A percentile compares a stretch with the other conserved stretches of the same genome.
These are phyloP conservation scores for Evansstolkia leycettana DNA, from an alignment of 495 filamentous ascomycete species.

Conservation along the genomic window DNA sequence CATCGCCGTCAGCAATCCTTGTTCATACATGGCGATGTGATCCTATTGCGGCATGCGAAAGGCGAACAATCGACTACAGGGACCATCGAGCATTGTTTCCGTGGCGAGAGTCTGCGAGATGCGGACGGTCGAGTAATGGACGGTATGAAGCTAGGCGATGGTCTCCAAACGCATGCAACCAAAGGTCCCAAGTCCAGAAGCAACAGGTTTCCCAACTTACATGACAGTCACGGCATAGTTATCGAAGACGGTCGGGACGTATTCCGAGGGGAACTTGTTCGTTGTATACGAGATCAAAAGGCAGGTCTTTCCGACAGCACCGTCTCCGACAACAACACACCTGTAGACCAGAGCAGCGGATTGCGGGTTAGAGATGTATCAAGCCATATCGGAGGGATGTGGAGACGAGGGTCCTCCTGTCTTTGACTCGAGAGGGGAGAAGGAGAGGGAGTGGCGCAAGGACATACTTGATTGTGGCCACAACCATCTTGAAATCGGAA, in stretches of 20 bases:
- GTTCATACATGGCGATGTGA: no score
- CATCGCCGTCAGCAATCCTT: no score
- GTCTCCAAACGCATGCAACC: no score
- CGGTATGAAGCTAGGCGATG: no score
- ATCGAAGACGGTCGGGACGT: slow-evolving; percentile 97
- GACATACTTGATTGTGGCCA: slow-evolving; percentile 75
- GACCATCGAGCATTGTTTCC: no score
- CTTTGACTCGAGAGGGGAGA: background rate
- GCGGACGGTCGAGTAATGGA: no score
- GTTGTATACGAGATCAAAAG: slow-evolving; percentile 98
- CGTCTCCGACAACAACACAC: slow-evolving; percentile 97
- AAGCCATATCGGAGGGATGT: background rate
- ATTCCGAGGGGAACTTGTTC: slow-evolving; percentile 99
- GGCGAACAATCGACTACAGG: no score
- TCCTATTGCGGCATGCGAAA: no score
- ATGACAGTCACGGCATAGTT: slow-evolving; percentile 99
- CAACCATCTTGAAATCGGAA: slow-evolving; percentile 47
- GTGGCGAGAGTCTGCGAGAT: no score
- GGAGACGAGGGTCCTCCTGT: slow-evolving; percentile 1
- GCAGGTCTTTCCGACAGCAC: slow-evolving; percentile 98
- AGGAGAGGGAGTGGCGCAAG: slow-evolving; percentile 6
- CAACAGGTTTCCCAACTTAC: slow-evolving; percentile 44
- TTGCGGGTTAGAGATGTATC: background rate
- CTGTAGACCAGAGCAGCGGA: slow-evolving; percentile 29
- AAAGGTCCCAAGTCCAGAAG: no score